Base-by-base conservation (phyloP, 169 alveolate species). In the Plasmodium knowlesi region DNA sequence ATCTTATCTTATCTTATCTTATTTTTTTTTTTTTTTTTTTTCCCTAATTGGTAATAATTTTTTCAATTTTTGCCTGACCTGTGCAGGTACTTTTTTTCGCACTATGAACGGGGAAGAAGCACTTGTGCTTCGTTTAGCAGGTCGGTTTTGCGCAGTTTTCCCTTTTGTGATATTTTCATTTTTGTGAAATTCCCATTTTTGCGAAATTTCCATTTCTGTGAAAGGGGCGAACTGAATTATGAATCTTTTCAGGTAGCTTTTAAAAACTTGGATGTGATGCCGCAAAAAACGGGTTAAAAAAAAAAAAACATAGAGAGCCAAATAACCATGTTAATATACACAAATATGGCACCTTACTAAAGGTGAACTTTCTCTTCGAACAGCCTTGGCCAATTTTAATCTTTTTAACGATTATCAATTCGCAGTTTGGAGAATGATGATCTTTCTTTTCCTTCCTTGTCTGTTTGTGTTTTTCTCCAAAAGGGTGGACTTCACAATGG, bases 1-100 rank as follows among this genome's bases (percentile, higher is more conserved):
- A 67, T 54, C 32, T 54, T 81, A 37, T 50, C 22, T 82, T n/a
- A n/a, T n/a, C n/a, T n/a, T n/a, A n/a, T n/a, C n/a, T n/a, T n/a
- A n/a, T n/a, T 84, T 41, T 84, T 71, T 41, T 71, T 37, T 71
- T 84, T 84, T 37, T 70, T 70, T 70, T 84, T 25, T 84, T 84
- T 71, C 53, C 0, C 43, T 50, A 67, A 67, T 71, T 30, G 71
- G 46, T 25, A 82, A 9, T 72, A 53, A 19, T 41, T 50, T 37
- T 34, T 78, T 39, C 50, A 61, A 61, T 61, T 61, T 61, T 61
- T 61, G 34, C 74, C 30, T 19, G 41, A 22, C 73, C 76, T 67
- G 37, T 25, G 76, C n/a, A 67, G 12, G 39, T 25, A 67, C 76
- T 67, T 67, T 67, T 67, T 67, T 67, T 28, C 41, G 30, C 76